Conservation (phyloP, 345 rosid species). For the Eucalyptus guilfoylei region DNA sequence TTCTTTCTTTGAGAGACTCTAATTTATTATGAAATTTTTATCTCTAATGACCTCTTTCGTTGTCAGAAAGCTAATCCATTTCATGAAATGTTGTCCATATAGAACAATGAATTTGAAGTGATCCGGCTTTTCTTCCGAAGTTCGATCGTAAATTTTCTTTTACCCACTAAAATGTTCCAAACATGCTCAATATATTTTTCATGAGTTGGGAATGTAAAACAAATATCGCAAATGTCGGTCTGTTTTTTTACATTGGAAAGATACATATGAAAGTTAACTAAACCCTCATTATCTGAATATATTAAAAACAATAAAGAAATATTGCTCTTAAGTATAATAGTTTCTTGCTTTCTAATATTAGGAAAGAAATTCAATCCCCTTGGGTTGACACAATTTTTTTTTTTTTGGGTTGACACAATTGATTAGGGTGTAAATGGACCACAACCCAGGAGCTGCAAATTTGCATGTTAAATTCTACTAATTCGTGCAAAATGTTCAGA, state of each 20-base stretch:
- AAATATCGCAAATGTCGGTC: neutral
- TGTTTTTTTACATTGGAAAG: neutral
- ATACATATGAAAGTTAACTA: neutral
- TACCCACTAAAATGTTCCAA: neutral
- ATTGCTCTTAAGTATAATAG: neutral
- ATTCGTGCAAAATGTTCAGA: neutral
- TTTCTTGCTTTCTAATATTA: neutral
- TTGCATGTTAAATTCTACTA: accelerated
- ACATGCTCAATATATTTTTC: accelerated
- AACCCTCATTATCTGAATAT: neutral
- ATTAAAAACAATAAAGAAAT: neutral
- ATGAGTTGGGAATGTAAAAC: neutral
- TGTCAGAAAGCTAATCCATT: neutral
- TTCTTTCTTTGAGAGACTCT: neutral
- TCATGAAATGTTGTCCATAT: neutral
- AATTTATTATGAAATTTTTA: neutral
- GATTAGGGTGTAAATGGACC: neutral
- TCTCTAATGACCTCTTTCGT: neutral
- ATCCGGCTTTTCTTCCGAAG: neutral
- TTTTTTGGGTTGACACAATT: neutral
- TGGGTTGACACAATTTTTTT: neutral
- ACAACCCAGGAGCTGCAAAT: neutral
- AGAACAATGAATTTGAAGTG: neutral
- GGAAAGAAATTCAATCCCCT: neutral
- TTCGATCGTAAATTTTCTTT: neutral